Base-by-base conservation (phyloP, 306 rosid genomes). In the Citrullus colocynthis region DNA sequence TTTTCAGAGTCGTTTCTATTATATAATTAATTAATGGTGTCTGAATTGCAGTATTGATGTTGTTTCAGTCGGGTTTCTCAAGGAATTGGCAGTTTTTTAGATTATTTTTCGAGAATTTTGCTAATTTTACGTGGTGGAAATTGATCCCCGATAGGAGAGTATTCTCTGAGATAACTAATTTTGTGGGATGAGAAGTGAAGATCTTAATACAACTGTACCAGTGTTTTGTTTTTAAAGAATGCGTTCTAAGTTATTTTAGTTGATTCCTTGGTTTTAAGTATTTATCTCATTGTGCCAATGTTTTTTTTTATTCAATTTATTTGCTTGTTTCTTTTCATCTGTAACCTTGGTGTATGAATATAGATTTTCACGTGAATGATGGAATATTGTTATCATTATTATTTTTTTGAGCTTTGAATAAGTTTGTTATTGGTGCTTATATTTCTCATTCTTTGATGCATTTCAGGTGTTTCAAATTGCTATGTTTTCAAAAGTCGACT, bases 401-500 rank as follows among this genome's bases (percentile, higher is more conserved):
- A 5, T 17, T 52, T 6, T 52, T 18, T 17, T 32, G 34, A 52
- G 16, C 56, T 6, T 28, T 15, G 48, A 42, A 57, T 42, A 6
- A 45, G 18, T 76, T 44, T 60, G 37, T 76, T 21, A 7, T 18
- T 76, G 28, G 41, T 76, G 67, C 69, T 76, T 2, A 76, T 62
- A n/a, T 6, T 73, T 72, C 45, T 80, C 18, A 24, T 67, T 84
- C 66, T 73, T 41, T 79, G 32, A 59, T 70, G 7, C 3, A 32
- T 59, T 49, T 63, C 71, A 94, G 97, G 92, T 75, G 96, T 94
- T 80, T 90, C 98, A 79, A 92, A 92, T 78, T 94, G 98, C 83
- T 92, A 92, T 83, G 90, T 89, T 64, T 92, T 92, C 90, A 94
- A 92, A 88, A 94, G 97, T 77, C 89, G 93, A 54, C 73, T 94